Conservation (phyloP, 2,329 filamentous ascomycete species). For the Aspergillus uvarum region DNA sequence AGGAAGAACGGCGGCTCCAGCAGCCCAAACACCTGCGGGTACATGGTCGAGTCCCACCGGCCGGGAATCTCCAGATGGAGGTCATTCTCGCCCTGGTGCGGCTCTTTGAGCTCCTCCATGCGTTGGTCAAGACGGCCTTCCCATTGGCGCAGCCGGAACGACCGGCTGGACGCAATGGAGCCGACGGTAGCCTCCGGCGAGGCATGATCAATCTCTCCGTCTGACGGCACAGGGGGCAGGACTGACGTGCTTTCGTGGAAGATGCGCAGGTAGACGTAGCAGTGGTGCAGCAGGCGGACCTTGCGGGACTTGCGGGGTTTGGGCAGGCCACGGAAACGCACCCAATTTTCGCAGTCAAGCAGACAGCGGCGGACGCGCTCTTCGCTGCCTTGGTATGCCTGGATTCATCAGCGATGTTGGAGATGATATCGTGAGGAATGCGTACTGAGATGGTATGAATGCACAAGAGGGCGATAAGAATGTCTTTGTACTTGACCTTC, state of each 20-base stretch:
- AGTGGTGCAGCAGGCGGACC: constrained; percentile 48
- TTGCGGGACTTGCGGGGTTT: constrained; percentile 43
- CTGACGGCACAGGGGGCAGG: background rate
- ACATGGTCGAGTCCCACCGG: constrained; percentile 43
- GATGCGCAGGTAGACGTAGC: constrained; percentile 49
- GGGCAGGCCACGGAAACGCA: constrained; percentile 40
- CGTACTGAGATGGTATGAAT: constrained; percentile 39
- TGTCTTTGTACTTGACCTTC: constrained; percentile 46
- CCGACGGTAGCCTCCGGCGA: constrained; percentile 16
- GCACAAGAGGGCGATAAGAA: constrained; percentile 48
- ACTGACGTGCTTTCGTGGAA: constrained; percentile 43
- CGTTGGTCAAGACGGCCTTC: constrained; percentile 31
- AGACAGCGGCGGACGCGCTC: constrained; percentile 41
- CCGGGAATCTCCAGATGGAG: constrained; percentile 46
- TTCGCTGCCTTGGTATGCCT: constrained; percentile 32
- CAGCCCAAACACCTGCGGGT: constrained; percentile 48
- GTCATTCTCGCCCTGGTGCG: constrained; percentile 46
- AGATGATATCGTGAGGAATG: background rate
- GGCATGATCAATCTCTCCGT: background rate
- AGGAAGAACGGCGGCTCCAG: constrained; percentile 45
- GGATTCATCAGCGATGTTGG: background rate
- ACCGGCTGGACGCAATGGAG: constrained; percentile 34
- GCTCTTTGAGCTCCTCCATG: constrained; percentile 34
- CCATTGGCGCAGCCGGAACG: constrained; percentile 33
- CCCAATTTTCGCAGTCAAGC: constrained; percentile 47